phyloP scores from a whole-genome alignment of 345 rosid genomes.

The Raphanus raphanistrum region DNA sequence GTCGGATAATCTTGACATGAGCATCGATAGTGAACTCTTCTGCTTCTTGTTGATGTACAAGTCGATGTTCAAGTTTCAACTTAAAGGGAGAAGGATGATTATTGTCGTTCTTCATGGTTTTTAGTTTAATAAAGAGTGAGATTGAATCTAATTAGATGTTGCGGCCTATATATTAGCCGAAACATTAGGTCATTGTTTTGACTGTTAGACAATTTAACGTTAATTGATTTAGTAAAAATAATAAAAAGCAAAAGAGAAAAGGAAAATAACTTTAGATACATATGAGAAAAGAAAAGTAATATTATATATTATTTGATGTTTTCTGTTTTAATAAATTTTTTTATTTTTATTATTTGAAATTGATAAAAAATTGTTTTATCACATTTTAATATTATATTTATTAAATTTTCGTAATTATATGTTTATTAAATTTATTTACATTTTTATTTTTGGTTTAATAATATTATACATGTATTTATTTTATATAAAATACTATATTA shows the following conservation, averaged over 20 bases:
- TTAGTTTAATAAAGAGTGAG: neutral
- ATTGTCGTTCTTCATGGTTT: neutral
- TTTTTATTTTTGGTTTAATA: too few species aligned
- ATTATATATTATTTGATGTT: too few species aligned
- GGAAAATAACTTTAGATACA: neutral
- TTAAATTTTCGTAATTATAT: too few species aligned
- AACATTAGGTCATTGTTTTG: neutral
- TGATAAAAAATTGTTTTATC: too few species aligned
- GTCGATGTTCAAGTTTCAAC: neutral
- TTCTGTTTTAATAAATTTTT: too few species aligned
- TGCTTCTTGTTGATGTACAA: slow-evolving; percentile 5
- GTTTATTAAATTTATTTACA: too few species aligned
- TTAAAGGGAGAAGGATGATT: neutral
- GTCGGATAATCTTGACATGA: slow-evolving; percentile 2
- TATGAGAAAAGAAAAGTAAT: too few species aligned
- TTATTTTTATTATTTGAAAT: too few species aligned
- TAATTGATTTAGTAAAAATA: neutral
- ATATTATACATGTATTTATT: too few species aligned
- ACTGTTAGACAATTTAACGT: neutral
- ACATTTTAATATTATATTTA: too few species aligned
- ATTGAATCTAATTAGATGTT: slow-evolving; percentile 2
- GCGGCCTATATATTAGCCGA: neutral
- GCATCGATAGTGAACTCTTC: neutral
- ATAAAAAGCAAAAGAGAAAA: neutral
- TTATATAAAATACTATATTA: too few species aligned